Evolutionary conservation across 2,329 filamentous ascomycete species (phyloP).

Genomic region (Zarea fungicola): DNA sequence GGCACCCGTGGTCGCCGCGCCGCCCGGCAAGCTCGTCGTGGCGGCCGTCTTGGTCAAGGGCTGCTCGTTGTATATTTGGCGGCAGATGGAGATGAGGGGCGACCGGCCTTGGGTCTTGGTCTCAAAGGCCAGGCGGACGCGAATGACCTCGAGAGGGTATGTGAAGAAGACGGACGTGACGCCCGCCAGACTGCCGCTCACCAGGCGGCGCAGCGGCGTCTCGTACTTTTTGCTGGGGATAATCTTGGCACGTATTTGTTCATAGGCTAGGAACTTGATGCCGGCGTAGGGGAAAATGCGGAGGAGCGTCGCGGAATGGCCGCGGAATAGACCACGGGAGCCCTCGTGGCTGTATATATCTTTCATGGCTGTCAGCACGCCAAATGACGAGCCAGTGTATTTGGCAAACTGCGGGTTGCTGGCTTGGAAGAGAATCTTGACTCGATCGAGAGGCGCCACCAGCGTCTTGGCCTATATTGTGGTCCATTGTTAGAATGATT

Average conservation of each 20-base stretch:
- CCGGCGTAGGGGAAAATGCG: conserved; percentile 96
- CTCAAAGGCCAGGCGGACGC: conserved; percentile 91
- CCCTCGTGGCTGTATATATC: conserved; percentile 79
- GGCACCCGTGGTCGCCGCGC: conserved; percentile 20
- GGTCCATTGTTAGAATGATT: not conserved
- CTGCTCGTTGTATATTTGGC: conserved; percentile 79
- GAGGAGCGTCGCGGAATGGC: conserved; percentile 88
- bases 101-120: conserved; percentile 70
- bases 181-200: conserved; percentile 71
- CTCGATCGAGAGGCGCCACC: conserved; percentile 90
- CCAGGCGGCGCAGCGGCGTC: conserved; percentile 69
- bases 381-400: conserved; percentile 84
- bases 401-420: conserved; percentile 91
- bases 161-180: conserved; percentile 93
- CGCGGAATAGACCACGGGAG: conserved; percentile 73
- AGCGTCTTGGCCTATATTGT: conserved; percentile 76
- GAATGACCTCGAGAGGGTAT: conserved; percentile 88
- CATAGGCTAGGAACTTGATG: conserved; percentile 97
- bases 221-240: conserved; percentile 71
- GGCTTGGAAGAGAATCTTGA: conserved; percentile 98
- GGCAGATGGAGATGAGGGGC: conserved; percentile 70
- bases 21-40: conserved; percentile 24
- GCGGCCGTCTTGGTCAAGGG: conserved; percentile 35
- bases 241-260: conserved; percentile 79
- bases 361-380: conserved; percentile 73